Evolutionary conservation across 2,329 filamentous ascomycete species (phyloP).

Genomic region (Paracamarosporium sp.): DNA sequence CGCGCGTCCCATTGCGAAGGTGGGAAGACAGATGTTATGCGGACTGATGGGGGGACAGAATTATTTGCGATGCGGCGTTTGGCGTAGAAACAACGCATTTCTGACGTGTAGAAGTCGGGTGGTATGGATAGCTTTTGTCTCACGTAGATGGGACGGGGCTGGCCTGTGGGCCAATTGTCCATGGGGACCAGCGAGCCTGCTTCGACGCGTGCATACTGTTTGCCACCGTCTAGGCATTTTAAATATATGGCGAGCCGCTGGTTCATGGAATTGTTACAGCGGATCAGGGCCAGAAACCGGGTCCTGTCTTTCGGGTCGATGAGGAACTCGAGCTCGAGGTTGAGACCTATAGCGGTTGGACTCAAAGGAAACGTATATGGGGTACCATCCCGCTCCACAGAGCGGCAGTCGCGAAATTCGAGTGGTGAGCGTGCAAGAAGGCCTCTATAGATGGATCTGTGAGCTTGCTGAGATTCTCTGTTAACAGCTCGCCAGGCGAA

Average conservation of each 20-base stretch:
- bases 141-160: slow-evolving; percentile 30
- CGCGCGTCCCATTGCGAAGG: slow-evolving; percentile 19
- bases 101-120: slow-evolving; percentile 24
- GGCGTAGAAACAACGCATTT: slow-evolving; percentile 28
- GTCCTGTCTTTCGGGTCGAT: slow-evolving; percentile 21
- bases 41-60: slow-evolving; percentile 21
- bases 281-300: slow-evolving; percentile 25
- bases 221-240: slow-evolving; percentile 25
- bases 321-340: slow-evolving; percentile 31
- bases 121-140: slow-evolving; percentile 30
- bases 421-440: slow-evolving; percentile 29
- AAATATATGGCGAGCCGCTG: slow-evolving; percentile 31
- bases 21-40: slow-evolving; percentile 24
- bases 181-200: slow-evolving; percentile 60
- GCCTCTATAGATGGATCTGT: slow-evolving; percentile 27
- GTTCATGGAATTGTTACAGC: slow-evolving; percentile 27
- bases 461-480: slow-evolving; percentile 1
- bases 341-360: slow-evolving; percentile 28
- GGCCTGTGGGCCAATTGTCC: slow-evolving; percentile 44
- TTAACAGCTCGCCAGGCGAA: slow-evolving; percentile 30
- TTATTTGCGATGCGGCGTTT: slow-evolving; percentile 23
- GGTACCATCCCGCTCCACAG: slow-evolving; percentile 27
- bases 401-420: slow-evolving; percentile 28
- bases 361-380: slow-evolving; percentile 25
- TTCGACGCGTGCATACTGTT: slow-evolving; percentile 47